Base-by-base conservation (phyloP, 176 grass and related monocot species). In the Leersia perrieri region DNA sequence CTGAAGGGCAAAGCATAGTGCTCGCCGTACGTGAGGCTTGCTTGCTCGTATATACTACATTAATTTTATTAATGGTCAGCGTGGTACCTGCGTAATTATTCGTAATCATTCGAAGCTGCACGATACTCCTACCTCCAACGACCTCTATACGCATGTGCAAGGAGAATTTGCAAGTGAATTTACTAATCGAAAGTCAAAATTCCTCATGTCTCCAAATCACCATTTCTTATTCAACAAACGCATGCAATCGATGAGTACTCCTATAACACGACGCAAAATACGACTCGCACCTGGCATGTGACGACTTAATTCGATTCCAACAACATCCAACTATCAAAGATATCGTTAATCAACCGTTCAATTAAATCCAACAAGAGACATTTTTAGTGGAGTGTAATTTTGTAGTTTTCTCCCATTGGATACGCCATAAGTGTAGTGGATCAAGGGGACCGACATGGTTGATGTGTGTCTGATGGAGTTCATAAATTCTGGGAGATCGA, bases 101-200 rank as follows among this genome's bases (percentile, higher is more conserved):
- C n/a, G 25, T 15, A 62, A 53, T 84, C 29, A 22, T 80, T 80
- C 23, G 3, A 31, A 75, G 69, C 38, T 39, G 69, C 45, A 84
- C 51, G 76, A 75, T 61, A n/a, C 81, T 75, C 53, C 66, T 65
- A 34, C 22, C 51, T 28, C 69, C 71, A 84, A 64, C 82, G 47
- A 71, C 76, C 64, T 57, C 32, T 80, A 49, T 18, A 40, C n/a
- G 23, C 82, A 80, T 89, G 87, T 81, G 82, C 71, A 66, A 66
- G 18, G 18, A n/a, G 82, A 85, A 85, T 81, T 85, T 33, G 3
- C 8, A 55, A 23, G 1, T 12, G 11, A 23, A 22, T 63, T 85
- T 76, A 65, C 80, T 3, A 89, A 85, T 30, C 28, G 40, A 33
- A 85, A 20, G 82, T 89, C 87, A 89, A 75, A 83, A 81, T 81